Base-by-base conservation (phyloP, 257 asterid species). In the Ilex asprella region DNA sequence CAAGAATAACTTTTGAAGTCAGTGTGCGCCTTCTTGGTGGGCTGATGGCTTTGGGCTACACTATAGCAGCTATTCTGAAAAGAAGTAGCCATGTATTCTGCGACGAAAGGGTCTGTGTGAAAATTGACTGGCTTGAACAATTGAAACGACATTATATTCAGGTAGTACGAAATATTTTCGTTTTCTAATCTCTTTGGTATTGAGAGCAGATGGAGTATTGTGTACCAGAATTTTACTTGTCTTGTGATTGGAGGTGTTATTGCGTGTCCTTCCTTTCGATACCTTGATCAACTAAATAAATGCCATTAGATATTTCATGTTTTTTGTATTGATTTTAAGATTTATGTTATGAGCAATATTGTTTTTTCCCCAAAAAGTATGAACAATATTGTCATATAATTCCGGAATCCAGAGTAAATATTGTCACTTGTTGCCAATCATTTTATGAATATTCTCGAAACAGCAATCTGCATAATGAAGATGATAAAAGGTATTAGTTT, bases 11-110 rank as follows among this genome's bases (percentile, higher is more conserved):
- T 29, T 93, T 93, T 76, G 99, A 93, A 85, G 99, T 93, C 59
- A 85, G 96, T 61, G 99, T 93, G 43, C 83, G 95, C 65, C 99
- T 93, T 73, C 96, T 93, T 63, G 97, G 99, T 67, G 99, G 99
- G 53, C 69, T 93, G 67, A 93, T 93, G 99, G 97, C 99, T 53
- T 72, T 93, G 86, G 99, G 99, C 66, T 93, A 93, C 76, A 89
- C 97, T 57, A 93, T 93, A 74, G 97, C 96, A 39, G 78, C 97
- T 68, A 93, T 93, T 63, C 96, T 93, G 67, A 93, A 89, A 78
- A 77, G 99, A 89, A 93, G 76, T 67, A 87, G 99, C 83, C 97
- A 87, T 64, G 78, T 89, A 3, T 84, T 93, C 68, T 64, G 69
- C 58, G 87, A 89, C 47, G 99, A 93, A 59, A 85, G 83, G 75